A percentile compares a stretch with the other conserved stretches of the same genome.
Evolutionary conservation across 2,329 filamentous ascomycete species (phyloP).

Genomic region (Monascus ruber): DNA sequence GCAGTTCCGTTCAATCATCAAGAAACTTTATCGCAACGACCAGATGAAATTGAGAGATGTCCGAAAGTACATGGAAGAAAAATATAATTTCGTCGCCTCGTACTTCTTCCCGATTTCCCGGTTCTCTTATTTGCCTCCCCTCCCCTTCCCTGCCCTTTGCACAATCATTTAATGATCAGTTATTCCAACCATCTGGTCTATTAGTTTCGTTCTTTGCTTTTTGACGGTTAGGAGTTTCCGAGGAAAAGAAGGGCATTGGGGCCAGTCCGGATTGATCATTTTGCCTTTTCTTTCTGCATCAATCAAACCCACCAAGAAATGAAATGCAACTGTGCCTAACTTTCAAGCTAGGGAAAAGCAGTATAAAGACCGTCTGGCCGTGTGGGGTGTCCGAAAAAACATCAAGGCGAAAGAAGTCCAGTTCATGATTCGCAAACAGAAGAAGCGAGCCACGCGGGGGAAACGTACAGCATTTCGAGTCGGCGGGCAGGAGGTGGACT

Average conservation of each 20-base stretch:
- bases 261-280: neutral
- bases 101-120: conserved; percentile 9
- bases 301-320: neutral
- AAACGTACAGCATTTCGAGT: conserved; percentile 26
- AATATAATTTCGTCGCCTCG: conserved; percentile 27
- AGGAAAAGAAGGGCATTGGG: too few species aligned
- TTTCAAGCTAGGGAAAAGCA: conserved; percentile 23
- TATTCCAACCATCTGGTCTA: too few species aligned
- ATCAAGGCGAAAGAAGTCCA: conserved; percentile 28
- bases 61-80: conserved; percentile 24
- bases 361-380: conserved; percentile 27
- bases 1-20: conserved; percentile 23
- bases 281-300: conserved; percentile 1
- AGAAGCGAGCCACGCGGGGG: conserved; percentile 26
- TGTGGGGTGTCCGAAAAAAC: conserved; percentile 27
- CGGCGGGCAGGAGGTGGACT: conserved; percentile 22
- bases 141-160: neutral
- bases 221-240: too few species aligned
- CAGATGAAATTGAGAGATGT: conserved; percentile 26
- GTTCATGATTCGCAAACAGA: conserved; percentile 26
- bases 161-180: too few species aligned
- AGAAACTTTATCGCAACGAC: conserved; percentile 23
- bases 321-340: conserved; percentile 5
- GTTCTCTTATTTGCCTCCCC: conserved; percentile 2
- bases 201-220: too few species aligned